These are phyloP conservation scores for Myriosclerotinia curreyana DNA, from an alignment of 2,329 filamentous ascomycete species.

Conservation along the genomic window DNA sequence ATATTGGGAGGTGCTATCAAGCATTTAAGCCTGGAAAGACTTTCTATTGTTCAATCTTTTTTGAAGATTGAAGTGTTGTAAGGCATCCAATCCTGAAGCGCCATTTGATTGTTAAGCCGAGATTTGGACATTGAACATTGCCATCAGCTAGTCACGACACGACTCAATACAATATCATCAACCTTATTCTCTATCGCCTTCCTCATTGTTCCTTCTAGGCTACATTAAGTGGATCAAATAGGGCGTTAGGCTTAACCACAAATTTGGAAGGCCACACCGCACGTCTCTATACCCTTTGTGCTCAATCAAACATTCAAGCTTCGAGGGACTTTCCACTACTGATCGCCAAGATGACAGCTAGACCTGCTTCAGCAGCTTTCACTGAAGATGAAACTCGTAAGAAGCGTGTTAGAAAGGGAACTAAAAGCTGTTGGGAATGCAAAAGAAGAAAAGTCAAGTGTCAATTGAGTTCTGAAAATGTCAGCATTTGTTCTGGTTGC, in stretches of 20 bases:
- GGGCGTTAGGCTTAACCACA: too few species aligned
- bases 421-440: conserved; percentile 58
- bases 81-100: not conserved
- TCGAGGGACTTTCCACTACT: not conserved
- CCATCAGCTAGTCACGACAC: not conserved
- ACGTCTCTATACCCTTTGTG: too few species aligned
- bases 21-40: too few species aligned
- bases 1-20: too few species aligned
- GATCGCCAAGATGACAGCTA: not conserved
- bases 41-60: too few species aligned
- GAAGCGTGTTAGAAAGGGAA: conserved; percentile 47
- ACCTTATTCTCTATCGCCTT: too few species aligned
- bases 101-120: not conserved
- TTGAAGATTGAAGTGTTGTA: not conserved
- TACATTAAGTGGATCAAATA: too few species aligned
- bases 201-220: too few species aligned
- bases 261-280: too few species aligned
- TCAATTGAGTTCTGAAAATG: conserved; percentile 43
- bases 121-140: not conserved
- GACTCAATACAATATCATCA: too few species aligned
- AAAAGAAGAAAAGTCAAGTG: conserved; percentile 52
- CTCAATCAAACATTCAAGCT: not conserved
- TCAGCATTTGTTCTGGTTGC: conserved; percentile 47
- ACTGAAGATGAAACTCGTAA: conserved; percentile 32
- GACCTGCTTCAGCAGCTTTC: conserved; percentile 11